Evolutionary conservation across 1,139 yeast species (phyloP).

Genomic region (Yamadazyma siamensis): DNA sequence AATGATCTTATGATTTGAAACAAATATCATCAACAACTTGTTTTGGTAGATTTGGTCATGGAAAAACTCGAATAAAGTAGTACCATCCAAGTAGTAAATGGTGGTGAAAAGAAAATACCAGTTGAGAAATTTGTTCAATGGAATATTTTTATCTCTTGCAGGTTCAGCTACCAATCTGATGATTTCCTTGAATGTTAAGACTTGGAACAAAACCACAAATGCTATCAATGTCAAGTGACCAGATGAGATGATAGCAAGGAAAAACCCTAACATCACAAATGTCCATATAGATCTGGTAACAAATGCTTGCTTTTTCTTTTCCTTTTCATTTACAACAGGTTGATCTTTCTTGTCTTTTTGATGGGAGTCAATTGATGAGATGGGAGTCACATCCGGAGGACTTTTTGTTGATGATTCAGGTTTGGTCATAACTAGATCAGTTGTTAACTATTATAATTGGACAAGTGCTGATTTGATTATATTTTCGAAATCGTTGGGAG

Average conservation of each 20-base stretch:
- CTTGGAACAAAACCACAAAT: slow-evolving; percentile 69
- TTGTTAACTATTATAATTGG: slow-evolving; percentile 3
- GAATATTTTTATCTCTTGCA: slow-evolving; percentile 78
- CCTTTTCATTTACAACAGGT: slow-evolving; percentile 30
- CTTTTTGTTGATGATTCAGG: neutral
- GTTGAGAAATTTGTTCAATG: slow-evolving; percentile 78
- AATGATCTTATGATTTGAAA: slow-evolving; percentile 78
- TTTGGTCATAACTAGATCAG: neutral
- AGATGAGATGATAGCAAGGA: slow-evolving; percentile 69
- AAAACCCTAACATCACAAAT: slow-evolving; percentile 78
- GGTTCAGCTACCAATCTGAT: slow-evolving; percentile 83
- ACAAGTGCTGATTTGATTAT: slow-evolving; percentile 5
- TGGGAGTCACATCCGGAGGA: neutral
- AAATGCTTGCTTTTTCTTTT: slow-evolving; percentile 78
- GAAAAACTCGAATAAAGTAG: slow-evolving; percentile 65
- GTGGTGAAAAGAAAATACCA: slow-evolving; percentile 87
- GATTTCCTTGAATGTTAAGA: slow-evolving; percentile 86
- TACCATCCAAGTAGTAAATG: slow-evolving; percentile 86
- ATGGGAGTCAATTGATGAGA: neutral
- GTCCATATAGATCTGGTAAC: slow-evolving; percentile 94
- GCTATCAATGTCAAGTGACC: slow-evolving; percentile 84
- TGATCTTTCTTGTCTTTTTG: too few relatives aligned
- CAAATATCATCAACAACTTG: slow-evolving; percentile 37
- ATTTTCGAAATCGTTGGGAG: too few relatives aligned
- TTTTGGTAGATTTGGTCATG: slow-evolving; percentile 43